Evolutionary conservation across 2,329 filamentous ascomycete genomes (phyloP).

Genomic region (Diaporthe citrichinensis): DNA sequence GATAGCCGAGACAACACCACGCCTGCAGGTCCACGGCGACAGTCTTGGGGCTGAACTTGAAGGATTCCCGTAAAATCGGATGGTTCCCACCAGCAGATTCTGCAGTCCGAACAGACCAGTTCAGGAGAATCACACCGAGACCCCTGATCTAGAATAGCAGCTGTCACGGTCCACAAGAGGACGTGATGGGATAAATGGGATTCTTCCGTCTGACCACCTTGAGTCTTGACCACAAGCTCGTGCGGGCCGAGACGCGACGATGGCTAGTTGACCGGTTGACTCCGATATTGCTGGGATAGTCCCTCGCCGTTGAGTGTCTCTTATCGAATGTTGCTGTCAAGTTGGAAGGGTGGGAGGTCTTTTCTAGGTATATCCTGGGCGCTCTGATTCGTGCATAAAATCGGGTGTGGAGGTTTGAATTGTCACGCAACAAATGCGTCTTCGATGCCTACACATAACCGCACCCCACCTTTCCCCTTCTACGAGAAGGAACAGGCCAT

Average conservation of each 20-base stretch:
- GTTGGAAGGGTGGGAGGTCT: neutral
- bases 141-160: neutral
- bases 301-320: neutral
- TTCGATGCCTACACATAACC: neutral
- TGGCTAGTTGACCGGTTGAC: constrained; percentile 7
- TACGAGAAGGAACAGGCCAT: neutral
- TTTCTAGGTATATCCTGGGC: neutral
- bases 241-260: constrained; percentile 4
- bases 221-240: neutral
- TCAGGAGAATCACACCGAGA: neutral
- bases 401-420: neutral
- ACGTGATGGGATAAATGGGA: no score
- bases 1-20: neutral
- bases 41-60: neutral
- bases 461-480: neutral
- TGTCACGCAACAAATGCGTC: neutral
- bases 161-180: neutral
- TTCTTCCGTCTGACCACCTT: neutral
- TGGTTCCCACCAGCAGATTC: neutral
- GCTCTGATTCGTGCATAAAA: neutral
- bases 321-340: neutral
- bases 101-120: neutral
- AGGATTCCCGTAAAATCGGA: neutral
- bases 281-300: neutral
- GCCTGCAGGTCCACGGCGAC: neutral